Evolutionary conservation across 2,329 filamentous ascomycete species (phyloP).

Genomic region (Clarireedia sp.): DNA sequence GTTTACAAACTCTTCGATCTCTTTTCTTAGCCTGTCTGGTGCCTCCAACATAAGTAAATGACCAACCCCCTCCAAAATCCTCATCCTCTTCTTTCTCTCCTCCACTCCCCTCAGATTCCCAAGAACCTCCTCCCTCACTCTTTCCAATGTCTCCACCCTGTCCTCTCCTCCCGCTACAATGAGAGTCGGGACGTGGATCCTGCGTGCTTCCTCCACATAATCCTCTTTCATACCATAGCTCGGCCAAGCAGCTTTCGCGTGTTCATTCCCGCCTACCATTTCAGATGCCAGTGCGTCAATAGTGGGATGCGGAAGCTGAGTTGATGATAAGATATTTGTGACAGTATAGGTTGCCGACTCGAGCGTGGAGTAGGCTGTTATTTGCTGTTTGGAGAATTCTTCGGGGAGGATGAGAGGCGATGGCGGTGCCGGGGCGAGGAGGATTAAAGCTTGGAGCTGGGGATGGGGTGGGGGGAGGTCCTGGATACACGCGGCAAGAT

Average conservation of each 20-base stretch:
- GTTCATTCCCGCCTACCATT: constrained; percentile 26
- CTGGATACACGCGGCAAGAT: not conserved
- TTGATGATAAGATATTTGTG: constrained; percentile 28
- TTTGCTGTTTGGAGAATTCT: constrained; percentile 31
- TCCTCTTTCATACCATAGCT: constrained; percentile 31
- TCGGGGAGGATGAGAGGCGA: constrained; percentile 27
- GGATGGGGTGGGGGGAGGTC: not conserved
- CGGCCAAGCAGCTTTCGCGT: constrained; percentile 31
- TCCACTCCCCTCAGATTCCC: constrained; percentile 10
- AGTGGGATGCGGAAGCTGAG: constrained; percentile 7
- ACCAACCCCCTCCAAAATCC: constrained; percentile 13
- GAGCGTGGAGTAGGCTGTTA: constrained; percentile 28
- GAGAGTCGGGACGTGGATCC: constrained; percentile 19
- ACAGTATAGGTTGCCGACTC: constrained; percentile 28
- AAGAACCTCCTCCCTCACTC: constrained; percentile 24
- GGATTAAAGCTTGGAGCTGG: constrained; percentile 19
- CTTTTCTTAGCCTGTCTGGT: constrained; percentile 3
- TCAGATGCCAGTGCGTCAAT: constrained; percentile 20
- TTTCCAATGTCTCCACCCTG: constrained; percentile 29
- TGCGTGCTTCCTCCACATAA: constrained; percentile 19
- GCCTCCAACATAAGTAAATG: constrained; percentile 17
- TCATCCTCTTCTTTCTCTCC: constrained; percentile 7
- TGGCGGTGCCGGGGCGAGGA: constrained; percentile 28
- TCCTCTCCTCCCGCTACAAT: constrained; percentile 30
- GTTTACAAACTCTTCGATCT: not conserved